Percentiles rank a stretch among this genome's conserved stretches.
These are phyloP conservation scores for Xylariales sp. DNA, from an alignment of 2,329 filamentous ascomycete species.

Conservation along the genomic window DNA sequence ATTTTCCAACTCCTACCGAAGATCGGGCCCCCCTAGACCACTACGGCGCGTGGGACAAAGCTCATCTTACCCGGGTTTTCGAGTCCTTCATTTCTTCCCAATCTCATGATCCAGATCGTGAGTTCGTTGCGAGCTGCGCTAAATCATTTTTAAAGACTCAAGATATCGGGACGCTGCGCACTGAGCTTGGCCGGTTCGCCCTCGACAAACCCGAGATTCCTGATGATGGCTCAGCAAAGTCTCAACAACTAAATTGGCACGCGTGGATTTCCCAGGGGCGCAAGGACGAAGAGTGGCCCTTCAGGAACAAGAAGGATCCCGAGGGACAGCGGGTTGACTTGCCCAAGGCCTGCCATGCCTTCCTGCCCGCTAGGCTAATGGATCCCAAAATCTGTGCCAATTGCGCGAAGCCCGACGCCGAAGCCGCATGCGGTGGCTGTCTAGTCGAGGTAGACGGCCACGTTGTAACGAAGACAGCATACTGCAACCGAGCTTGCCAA, in stretches of 20 bases:
- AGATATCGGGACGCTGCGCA: not conserved
- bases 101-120: slow-evolving; percentile 15
- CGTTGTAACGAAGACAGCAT: slow-evolving; percentile 24
- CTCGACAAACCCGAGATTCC: slow-evolving; percentile 26
- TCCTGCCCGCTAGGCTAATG: slow-evolving; percentile 23
- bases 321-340: not conserved
- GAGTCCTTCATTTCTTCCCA: not conserved
- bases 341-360: slow-evolving; percentile 11
- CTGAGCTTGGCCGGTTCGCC: slow-evolving; percentile 22
- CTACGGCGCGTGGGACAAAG: not conserved
- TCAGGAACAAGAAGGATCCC: not conserved
- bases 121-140: not conserved
- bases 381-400: slow-evolving; percentile 25
- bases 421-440: slow-evolving; percentile 22
- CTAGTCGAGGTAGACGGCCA: slow-evolving; percentile 19
- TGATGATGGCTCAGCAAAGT: slow-evolving; percentile 29
- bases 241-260: slow-evolving; percentile 23
- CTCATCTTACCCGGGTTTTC: not conserved
- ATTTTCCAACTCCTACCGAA: slow-evolving; percentile 20
- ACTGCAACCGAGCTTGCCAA: slow-evolving; percentile 31
- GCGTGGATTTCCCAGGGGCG: slow-evolving; percentile 30
- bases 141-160: not conserved
- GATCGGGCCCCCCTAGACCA: slow-evolving; percentile 3
- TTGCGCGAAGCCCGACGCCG: slow-evolving; percentile 17
- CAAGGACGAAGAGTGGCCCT: slow-evolving; percentile 31